A percentile compares a stretch with the other conserved stretches of the same genome.
These are phyloP conservation scores for Beta lomatogona DNA, from an alignment of 179 eudicot genomes.

Conservation along the genomic window DNA sequence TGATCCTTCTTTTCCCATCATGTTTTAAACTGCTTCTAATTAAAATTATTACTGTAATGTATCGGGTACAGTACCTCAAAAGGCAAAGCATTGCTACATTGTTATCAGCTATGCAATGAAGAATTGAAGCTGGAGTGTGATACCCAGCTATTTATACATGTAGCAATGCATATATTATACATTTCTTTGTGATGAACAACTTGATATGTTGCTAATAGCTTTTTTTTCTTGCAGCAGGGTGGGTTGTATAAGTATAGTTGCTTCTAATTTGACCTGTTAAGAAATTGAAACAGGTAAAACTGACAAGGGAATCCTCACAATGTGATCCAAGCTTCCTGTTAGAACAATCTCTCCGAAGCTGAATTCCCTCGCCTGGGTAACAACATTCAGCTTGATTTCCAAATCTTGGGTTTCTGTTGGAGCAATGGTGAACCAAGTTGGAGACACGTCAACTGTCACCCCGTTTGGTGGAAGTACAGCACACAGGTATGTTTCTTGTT, in stretches of 20 bases:
- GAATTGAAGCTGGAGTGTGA: not conserved
- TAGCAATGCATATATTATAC: not conserved
- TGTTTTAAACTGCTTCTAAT: not conserved
- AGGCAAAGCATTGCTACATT: not conserved
- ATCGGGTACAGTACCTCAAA: not conserved
- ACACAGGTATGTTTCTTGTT: slow-evolving; percentile 66
- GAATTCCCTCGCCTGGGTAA: slow-evolving; percentile 48
- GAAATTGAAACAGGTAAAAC: slow-evolving; percentile 49
- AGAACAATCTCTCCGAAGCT: slow-evolving; percentile 81
- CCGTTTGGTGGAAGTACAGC: slow-evolving; percentile 65
- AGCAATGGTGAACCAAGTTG: slow-evolving; percentile 67
- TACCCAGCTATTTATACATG: not conserved
- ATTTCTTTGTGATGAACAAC: not conserved
- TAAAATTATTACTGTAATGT: not conserved
- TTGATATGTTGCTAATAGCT: not conserved
- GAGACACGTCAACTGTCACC: slow-evolving; percentile 52
- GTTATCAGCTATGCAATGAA: not conserved
- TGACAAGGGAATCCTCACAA: slow-evolving; percentile 76
- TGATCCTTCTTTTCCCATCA: not conserved
- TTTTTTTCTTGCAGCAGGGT: not conserved
- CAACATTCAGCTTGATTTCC: slow-evolving; percentile 62
- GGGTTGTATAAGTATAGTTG: slow-evolving; percentile 1
- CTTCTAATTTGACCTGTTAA: not conserved
- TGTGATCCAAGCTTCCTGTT: slow-evolving; percentile 80
- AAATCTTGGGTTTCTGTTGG: slow-evolving; percentile 53